A percentile compares a stretch with the other conserved stretches of the same genome.
Conservation (phyloP, 345 rosid genomes). For the Citrus australasica region DNA sequence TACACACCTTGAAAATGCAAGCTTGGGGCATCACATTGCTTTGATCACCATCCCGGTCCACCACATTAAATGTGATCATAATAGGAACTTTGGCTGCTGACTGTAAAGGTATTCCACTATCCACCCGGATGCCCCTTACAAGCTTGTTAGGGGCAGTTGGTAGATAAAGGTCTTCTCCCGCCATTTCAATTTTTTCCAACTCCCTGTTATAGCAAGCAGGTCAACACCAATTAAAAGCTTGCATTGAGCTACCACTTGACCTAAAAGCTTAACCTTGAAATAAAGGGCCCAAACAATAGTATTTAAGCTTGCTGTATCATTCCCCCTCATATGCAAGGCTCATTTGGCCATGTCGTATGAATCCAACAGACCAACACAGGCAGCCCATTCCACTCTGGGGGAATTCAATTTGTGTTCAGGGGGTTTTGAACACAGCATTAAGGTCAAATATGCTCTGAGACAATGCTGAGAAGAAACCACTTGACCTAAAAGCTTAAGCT, state of each 20-base stretch:
- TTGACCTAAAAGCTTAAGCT: neutral
- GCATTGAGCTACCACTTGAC: neutral
- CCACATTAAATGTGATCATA: conserved; percentile 87
- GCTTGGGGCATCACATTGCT: conserved; percentile 75
- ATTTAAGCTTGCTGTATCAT: neutral
- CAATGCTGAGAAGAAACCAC: neutral
- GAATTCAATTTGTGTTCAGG: neutral
- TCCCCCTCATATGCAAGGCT: neutral
- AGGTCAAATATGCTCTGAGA: neutral
- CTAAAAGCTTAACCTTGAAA: neutral
- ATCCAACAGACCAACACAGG: neutral
- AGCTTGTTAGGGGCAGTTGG: conserved; percentile 94
- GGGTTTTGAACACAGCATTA: neutral
- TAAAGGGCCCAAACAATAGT: neutral
- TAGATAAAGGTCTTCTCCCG: conserved; percentile 85
- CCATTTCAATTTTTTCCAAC: conserved; percentile 87
- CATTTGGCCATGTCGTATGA: neutral
- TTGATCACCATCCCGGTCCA: conserved; percentile 73
- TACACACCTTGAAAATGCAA: conserved; percentile 89
- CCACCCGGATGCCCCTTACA: conserved; percentile 81
- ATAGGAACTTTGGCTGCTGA: conserved; percentile 99
- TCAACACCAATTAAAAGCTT: conserved; percentile 5
- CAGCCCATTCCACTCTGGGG: neutral
- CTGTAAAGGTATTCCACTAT: conserved; percentile 98
- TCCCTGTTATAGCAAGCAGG: conserved; percentile 49